Conservation (phyloP, 2,329 filamentous ascomycete species). For the Didymella pomorum region DNA sequence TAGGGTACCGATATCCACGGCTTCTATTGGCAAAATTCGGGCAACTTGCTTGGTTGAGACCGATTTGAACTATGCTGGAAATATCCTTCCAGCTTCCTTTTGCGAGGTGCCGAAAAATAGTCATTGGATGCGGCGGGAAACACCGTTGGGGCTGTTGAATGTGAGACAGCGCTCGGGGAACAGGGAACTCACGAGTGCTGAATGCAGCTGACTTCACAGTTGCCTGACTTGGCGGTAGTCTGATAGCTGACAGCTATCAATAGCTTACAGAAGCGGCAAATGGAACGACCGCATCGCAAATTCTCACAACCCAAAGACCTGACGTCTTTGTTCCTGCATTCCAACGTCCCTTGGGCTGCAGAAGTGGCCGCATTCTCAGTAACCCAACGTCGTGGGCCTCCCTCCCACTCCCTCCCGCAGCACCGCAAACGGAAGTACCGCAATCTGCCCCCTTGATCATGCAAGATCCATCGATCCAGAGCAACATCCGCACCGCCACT, state of each 20-base stretch:
- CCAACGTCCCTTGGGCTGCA: slow-evolving; percentile 2
- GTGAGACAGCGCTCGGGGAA: slow-evolving; percentile 4
- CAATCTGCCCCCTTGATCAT: neutral
- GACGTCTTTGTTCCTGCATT: slow-evolving; percentile 13
- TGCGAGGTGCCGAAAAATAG: neutral
- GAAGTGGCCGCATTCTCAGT: slow-evolving; percentile 12
- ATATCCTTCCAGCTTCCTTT: neutral
- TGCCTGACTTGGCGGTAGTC: slow-evolving; percentile 1
- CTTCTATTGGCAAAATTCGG: slow-evolving; percentile 4
- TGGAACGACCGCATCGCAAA: neutral
- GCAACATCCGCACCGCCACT: slow-evolving; percentile 4
- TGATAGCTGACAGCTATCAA: slow-evolving; percentile 2
- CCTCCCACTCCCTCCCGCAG: slow-evolving; percentile 18
- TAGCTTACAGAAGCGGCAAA: slow-evolving; percentile 1
- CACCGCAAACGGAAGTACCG: slow-evolving; percentile 7
- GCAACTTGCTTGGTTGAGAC: slow-evolving; percentile 10
- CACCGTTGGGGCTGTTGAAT: slow-evolving; percentile 1
- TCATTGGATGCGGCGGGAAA: neutral
- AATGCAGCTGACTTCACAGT: slow-evolving; percentile 5
- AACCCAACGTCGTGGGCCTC: slow-evolving; percentile 13
- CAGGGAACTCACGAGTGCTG: slow-evolving; percentile 10
- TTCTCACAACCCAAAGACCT: neutral
- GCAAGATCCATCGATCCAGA: slow-evolving; percentile 7
- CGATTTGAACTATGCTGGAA: slow-evolving; percentile 4
- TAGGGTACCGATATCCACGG: slow-evolving; percentile 14